phyloP scores from a whole-genome alignment of 2,329 filamentous ascomycete species.

The Paradendryphiella salina region DNA sequence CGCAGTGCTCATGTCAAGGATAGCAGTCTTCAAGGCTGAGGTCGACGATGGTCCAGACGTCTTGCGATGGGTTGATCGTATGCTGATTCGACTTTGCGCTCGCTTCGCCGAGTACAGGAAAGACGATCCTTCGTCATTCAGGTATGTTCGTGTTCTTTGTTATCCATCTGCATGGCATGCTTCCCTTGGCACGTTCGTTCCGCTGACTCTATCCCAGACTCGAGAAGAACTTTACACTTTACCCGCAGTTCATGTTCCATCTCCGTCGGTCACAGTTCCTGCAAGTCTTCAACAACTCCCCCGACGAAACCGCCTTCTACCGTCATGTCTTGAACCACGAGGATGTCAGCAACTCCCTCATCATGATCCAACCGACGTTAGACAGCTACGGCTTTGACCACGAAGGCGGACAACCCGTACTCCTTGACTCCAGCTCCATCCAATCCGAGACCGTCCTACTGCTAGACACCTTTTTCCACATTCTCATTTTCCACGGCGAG shows the following conservation, averaged over 20 bases:
- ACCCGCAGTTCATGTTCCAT: conserved; percentile 99
- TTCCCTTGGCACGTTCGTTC: background rate
- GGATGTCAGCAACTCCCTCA: conserved; percentile 91
- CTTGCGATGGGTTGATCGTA: conserved; percentile 94
- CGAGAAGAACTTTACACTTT: conserved; percentile 98
- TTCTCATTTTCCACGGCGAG: conserved; percentile 98
- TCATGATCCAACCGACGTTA: conserved; percentile 98
- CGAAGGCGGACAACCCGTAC: conserved; percentile 87
- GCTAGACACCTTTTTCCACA: conserved; percentile 98
- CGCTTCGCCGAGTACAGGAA: conserved; percentile 98
- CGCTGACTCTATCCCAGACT: conserved; percentile 47
- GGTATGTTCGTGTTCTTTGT: conserved; percentile 46
- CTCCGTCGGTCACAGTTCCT: conserved; percentile 94
- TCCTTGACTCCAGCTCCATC: conserved; percentile 94
- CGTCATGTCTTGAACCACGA: conserved; percentile 96
- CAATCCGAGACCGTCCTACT: conserved; percentile 91
- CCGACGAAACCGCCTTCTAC: conserved; percentile 99
- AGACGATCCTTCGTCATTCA: conserved; percentile 96
- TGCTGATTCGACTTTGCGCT: conserved; percentile 95
- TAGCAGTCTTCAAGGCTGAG: conserved; percentile 98
- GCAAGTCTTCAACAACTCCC: conserved; percentile 99
- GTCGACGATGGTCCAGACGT: conserved; percentile 99
- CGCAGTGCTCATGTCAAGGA: conserved; percentile 97
- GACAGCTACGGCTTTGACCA: conserved; percentile 98
- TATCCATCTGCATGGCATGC: background rate